Evolutionary conservation across 306 rosid genomes (phyloP).

Genomic region (Potentilla sterilis): DNA sequence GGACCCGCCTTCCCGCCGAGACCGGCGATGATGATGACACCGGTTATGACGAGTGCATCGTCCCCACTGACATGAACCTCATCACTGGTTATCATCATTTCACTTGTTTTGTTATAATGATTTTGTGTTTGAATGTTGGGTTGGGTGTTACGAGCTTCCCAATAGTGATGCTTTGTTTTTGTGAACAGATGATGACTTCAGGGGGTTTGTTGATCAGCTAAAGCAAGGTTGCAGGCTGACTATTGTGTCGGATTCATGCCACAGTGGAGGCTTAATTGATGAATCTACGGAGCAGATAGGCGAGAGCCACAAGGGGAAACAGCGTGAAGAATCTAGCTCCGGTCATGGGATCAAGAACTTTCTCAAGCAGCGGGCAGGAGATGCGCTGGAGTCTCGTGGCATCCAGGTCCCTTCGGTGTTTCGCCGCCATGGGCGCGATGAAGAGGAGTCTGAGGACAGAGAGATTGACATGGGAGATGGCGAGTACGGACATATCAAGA

Average conservation of each 20-base stretch:
- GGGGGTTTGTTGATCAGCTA: slow-evolving; percentile 48
- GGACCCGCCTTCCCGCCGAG: slow-evolving; percentile 88
- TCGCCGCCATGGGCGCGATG: slow-evolving; percentile 31
- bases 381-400: slow-evolving; percentile 68
- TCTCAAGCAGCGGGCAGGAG: slow-evolving; percentile 49
- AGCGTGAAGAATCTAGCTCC: slow-evolving; percentile 9
- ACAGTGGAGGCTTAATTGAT: slow-evolving; percentile 80
- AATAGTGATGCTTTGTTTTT: not conserved
- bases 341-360: slow-evolving; percentile 52
- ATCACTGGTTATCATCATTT: slow-evolving; percentile 49
- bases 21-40: slow-evolving; percentile 88
- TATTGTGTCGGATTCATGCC: slow-evolving; percentile 79
- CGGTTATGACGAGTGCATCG: slow-evolving; percentile 91
- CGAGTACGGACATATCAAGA: slow-evolving; percentile 41
- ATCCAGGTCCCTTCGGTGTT: slow-evolving; percentile 57
- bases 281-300: slow-evolving; percentile 75
- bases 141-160: not conserved
- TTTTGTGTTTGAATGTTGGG: not conserved
- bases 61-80: slow-evolving; percentile 86
- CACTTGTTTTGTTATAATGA: not conserved
- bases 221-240: slow-evolving; percentile 60
- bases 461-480: slow-evolving; percentile 49
- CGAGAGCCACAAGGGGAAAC: slow-evolving; percentile 45
- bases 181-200: slow-evolving; percentile 76
- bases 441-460: slow-evolving; percentile 34